These are phyloP conservation scores for Themeda triandra DNA, from an alignment of 176 grass and related monocot genomes.

Conservation along the genomic window DNA sequence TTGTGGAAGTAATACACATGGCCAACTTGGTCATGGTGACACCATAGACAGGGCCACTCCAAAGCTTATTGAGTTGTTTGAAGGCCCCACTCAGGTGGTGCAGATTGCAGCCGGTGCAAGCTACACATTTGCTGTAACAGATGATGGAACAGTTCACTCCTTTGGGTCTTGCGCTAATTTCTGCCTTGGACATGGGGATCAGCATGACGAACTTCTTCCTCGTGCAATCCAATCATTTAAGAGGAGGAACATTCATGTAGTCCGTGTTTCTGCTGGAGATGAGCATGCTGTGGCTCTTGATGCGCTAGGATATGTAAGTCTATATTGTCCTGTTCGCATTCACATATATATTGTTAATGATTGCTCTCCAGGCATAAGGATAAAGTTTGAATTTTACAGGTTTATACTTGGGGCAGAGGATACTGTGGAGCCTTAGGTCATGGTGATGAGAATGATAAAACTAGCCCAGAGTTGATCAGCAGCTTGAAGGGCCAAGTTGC, in stretches of 20 bases:
- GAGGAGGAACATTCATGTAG: conserved; percentile 82
- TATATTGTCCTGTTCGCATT: not conserved
- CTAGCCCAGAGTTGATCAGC: conserved; percentile 66
- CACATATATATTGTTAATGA: not conserved
- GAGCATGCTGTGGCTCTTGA: conserved; percentile 98
- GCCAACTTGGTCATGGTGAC: conserved; percentile 96
- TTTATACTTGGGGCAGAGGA: conserved; percentile 98
- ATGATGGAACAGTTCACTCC: conserved; percentile 82
- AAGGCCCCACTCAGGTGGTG: conserved; percentile 55
- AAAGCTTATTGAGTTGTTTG: conserved; percentile 55
- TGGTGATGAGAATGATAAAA: conserved; percentile 99
- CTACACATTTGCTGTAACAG: conserved; percentile 91
- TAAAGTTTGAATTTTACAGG: conserved; percentile 51
- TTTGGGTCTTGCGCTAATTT: conserved; percentile 94
- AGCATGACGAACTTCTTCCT: conserved; percentile 87
- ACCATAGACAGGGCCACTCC: conserved; percentile 72
- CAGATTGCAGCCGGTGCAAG: conserved; percentile 92
- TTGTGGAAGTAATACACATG: conserved; percentile 92
- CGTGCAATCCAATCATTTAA: conserved; percentile 82
- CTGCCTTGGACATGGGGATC: conserved; percentile 91
- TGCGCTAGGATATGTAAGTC: conserved; percentile 74
- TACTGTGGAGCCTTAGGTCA: conserved; percentile 98
- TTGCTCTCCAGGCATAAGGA: conserved; percentile 1
- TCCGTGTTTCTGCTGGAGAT: conserved; percentile 95
- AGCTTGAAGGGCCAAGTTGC: conserved; percentile 78